Evolutionary conservation across 225 moss, liverwort and hornwort species (phyloP).

Genomic region (Polytrichum formosum): DNA sequence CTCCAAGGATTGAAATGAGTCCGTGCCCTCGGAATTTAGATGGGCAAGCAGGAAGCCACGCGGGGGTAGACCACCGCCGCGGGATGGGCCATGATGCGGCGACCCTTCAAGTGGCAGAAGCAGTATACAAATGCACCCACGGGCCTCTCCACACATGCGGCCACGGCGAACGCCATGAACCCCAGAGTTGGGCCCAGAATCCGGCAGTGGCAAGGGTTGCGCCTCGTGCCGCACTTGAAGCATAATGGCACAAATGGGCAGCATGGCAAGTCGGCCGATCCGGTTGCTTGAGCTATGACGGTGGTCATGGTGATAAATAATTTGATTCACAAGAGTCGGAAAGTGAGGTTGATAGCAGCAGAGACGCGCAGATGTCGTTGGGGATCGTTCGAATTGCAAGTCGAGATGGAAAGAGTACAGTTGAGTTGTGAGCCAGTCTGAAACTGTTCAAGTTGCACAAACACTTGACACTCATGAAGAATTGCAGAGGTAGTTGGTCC

Average conservation of each 20-base stretch:
- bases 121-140: conserved; percentile 47
- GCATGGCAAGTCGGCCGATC: conserved; percentile 12
- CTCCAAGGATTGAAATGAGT: too few species aligned
- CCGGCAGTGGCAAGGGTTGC: conserved; percentile 49
- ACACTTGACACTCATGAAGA: too few species aligned
- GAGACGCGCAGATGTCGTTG: too few species aligned
- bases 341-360: too few species aligned
- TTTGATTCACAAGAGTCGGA: too few species aligned
- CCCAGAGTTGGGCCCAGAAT: conserved; percentile 53
- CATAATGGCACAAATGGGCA: conserved; percentile 26
- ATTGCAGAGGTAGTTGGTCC: too few species aligned
- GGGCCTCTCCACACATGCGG: conserved; percentile 49
- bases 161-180: conserved; percentile 39
- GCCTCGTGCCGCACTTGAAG: conserved; percentile 35
- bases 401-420: not conserved
- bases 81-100: conserved; percentile 49
- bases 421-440: too few species aligned
- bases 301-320: conserved; percentile 1
- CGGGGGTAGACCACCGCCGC: conserved; percentile 45
- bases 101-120: conserved; percentile 42
- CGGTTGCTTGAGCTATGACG: conserved; percentile 12
- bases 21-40: conserved; percentile 4
- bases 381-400: too few species aligned
- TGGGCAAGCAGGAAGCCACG: conserved; percentile 15
- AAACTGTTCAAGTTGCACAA: too few species aligned